Conservation (phyloP, 2,329 filamentous ascomycete species). For the Seiridium cupressi region DNA sequence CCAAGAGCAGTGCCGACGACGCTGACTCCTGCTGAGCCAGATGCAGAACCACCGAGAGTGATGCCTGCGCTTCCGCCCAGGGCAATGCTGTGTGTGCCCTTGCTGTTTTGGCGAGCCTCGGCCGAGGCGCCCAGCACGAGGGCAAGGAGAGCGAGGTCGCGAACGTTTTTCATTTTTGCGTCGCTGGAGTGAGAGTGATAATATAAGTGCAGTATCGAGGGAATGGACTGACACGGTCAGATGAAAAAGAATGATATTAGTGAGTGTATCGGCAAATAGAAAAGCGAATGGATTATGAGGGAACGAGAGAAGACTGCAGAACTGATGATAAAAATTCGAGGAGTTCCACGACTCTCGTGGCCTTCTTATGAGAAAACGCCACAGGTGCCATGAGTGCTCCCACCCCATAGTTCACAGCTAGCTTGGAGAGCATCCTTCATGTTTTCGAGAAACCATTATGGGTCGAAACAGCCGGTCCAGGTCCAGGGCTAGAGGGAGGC, state of each 20-base stretch:
- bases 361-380: neutral
- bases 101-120: neutral
- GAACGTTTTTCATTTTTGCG: neutral
- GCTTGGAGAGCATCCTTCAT: neutral
- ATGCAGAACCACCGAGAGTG: neutral
- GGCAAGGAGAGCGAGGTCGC: neutral
- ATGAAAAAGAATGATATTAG: neutral
- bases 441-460: neutral
- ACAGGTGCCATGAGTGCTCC: neutral
- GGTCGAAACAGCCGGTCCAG: neutral
- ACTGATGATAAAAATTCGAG: neutral
- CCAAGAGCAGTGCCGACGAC: constrained; percentile 1
- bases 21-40: neutral
- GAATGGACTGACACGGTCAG: constrained; percentile 6
- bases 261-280: neutral
- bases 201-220: neutral
- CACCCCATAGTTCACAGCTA: neutral
- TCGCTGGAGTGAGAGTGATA: neutral
- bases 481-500: neutral
- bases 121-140: neutral
- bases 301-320: neutral
- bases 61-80: neutral
- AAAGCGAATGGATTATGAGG: neutral
- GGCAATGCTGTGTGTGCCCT: neutral
- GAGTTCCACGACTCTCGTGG: neutral